Base-by-base conservation (phyloP, 495 filamentous ascomycete species). In the Cercophora samala region DNA sequence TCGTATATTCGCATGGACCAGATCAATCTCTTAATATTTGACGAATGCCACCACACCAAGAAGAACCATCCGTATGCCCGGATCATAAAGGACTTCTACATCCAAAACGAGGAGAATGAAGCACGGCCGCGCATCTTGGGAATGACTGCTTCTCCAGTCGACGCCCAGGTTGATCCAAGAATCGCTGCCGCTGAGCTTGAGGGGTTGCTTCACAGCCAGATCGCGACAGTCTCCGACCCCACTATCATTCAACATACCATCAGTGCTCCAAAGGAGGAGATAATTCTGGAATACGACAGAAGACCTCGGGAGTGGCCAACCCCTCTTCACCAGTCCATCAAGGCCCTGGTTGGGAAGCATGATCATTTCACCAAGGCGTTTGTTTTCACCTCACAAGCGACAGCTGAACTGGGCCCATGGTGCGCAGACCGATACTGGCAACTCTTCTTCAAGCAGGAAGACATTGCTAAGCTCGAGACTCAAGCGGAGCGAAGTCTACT, bases 141-240 rank as follows among this genome's bases (percentile, higher is more conserved):
- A 19, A 97, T 99, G 94, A 99, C 95, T 9, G 95, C 95, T 18
- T 97, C 94, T 11, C 95, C 95, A 1, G 89, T 98, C n/a, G 94
- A 98, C 80, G 87, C 90, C 2, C 88, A 90, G 69, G 82, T 84
- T 0, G 87, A 95, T 71, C 84, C 91, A 24, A 78, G 85, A 22
- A 79, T 86, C 53, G 90, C 90, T 64, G 93, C 92, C 23, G 88
- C 87, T 26, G 85, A 91, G 65, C 84, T 99, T 0, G 95, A 99
- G 72, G 81, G 75, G 0, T 79, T 96, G 21, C 83, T 99, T 21
- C 81, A 96, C 68, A 88, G 86, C 72, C 85, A 88, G 68, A 98
- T 98, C 72, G 89, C 89, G 26, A 99, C 95, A 0, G 86, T 91
- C 5, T 85, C 86, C 4, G 88, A 96, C 55, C 72, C 87, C 4